Conservation (phyloP, 108 stramenopile species). For the Poteriospumella lacustris region DNA sequence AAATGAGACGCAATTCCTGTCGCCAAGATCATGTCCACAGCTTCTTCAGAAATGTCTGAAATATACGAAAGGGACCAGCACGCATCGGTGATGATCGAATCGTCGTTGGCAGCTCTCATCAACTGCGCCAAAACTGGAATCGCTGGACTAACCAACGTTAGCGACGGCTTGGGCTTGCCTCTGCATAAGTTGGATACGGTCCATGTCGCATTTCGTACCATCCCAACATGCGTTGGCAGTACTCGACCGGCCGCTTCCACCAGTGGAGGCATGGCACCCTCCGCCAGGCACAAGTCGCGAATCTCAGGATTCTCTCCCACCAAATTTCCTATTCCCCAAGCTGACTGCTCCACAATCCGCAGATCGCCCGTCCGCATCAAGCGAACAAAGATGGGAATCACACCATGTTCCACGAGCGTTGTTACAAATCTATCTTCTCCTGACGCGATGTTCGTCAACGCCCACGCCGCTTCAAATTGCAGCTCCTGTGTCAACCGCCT, state of each 20-base stretch:
- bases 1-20: constrained; percentile 50
- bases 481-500: too few species aligned
- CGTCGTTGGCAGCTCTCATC: constrained; percentile 32
- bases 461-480: constrained; percentile 87
- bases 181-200: constrained; percentile 85
- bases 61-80: constrained; percentile 83
- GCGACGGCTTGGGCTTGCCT: constrained; percentile 73
- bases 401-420: constrained; percentile 71
- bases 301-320: background rate
- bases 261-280: background rate
- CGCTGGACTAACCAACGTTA: constrained; percentile 50
- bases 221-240: constrained; percentile 55
- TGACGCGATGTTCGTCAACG: constrained; percentile 83
- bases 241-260: background rate
- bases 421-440: constrained; percentile 48
- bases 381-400: constrained; percentile 58
- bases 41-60: constrained; percentile 70
- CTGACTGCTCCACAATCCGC: constrained; percentile 78
- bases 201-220: constrained; percentile 80
- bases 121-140: constrained; percentile 55
- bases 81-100: constrained; percentile 61
- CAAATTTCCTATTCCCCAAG: constrained; percentile 91
- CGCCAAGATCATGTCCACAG: constrained; percentile 64
- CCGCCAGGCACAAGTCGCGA: background rate
- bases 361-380: constrained; percentile 55